phyloP scores from a whole-genome alignment of 768 basidiomycete species.

The Kwoniella sp. region DNA sequence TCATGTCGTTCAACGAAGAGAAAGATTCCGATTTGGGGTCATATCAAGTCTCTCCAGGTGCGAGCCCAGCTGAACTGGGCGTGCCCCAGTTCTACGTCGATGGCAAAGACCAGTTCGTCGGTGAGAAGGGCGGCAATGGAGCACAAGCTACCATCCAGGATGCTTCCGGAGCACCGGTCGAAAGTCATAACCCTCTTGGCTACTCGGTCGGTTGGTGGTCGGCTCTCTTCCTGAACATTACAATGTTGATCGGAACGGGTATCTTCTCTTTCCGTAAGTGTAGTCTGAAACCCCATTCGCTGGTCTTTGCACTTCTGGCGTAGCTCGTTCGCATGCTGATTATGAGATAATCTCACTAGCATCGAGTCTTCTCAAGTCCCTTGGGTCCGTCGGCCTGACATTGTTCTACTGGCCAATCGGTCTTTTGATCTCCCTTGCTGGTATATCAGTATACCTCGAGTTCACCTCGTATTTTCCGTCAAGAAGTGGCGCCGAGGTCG shows the following conservation, averaged over 20 bases:
- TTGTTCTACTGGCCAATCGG: slow-evolving; percentile 37
- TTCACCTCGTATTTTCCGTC: slow-evolving; percentile 39
- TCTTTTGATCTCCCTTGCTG: slow-evolving; percentile 27
- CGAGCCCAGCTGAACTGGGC: neutral
- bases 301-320: no score
- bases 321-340: no score
- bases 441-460: slow-evolving; percentile 37
- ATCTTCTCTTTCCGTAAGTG: slow-evolving; percentile 36
- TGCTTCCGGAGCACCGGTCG: slow-evolving; percentile 37
- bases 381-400: slow-evolving; percentile 34
- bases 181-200: slow-evolving; percentile 29
- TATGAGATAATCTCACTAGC: slow-evolving; percentile 1
- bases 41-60: neutral
- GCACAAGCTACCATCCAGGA: slow-evolving; percentile 27
- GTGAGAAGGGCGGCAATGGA: slow-evolving; percentile 26
- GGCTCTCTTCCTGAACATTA: slow-evolving; percentile 30
- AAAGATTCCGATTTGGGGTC: neutral
- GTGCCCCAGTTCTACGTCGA: slow-evolving; percentile 14
- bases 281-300: no score
- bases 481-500: slow-evolving; percentile 35
- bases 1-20: neutral
- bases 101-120: slow-evolving; percentile 18
- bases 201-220: slow-evolving; percentile 32
- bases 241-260: slow-evolving; percentile 41
- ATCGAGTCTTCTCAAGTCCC: slow-evolving; percentile 20